A percentile compares a stretch with the other conserved stretches of the same genome.
Conservation (phyloP, 2,329 filamentous ascomycete species). For the Trichocomaceae sp. region DNA sequence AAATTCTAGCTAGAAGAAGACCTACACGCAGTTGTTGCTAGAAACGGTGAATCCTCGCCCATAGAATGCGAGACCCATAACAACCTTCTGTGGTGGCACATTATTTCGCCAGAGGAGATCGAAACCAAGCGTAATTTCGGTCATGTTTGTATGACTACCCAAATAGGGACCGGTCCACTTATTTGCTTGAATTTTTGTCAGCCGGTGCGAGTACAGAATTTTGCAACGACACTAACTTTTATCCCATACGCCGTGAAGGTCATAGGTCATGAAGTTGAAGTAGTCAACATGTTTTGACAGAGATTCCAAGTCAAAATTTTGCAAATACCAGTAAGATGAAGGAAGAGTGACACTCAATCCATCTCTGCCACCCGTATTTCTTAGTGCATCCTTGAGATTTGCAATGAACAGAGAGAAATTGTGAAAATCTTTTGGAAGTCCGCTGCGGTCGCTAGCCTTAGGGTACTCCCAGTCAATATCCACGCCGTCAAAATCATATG, state of each 20-base stretch:
- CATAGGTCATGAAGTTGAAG: conserved; percentile 9
- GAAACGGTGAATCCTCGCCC: conserved; percentile 19
- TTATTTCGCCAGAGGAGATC: conserved; percentile 23
- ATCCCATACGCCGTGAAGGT: conserved; percentile 22
- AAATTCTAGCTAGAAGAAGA: too few species aligned
- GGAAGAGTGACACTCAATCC: conserved; percentile 5
- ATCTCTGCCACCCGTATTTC: not conserved
- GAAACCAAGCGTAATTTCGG: conserved; percentile 25
- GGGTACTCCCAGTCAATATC: conserved; percentile 20
- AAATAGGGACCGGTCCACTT: not conserved
- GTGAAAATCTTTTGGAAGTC: conserved; percentile 2
- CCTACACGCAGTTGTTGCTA: conserved; percentile 18
- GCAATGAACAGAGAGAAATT: conserved; percentile 8
- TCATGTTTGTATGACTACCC: conserved; percentile 25
- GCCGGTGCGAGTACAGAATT: not conserved
- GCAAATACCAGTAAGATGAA: conserved; percentile 16
- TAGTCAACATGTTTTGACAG: not conserved
- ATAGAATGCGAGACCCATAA: conserved; percentile 25
- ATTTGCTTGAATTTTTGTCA: not conserved
- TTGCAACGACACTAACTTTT: not conserved
- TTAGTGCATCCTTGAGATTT: conserved; percentile 2
- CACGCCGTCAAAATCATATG: conserved; percentile 19
- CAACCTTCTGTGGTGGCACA: conserved; percentile 17
- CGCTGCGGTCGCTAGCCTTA: not conserved
- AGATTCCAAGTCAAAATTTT: conserved; percentile 21